A percentile compares a stretch with the other conserved stretches of the same genome.
Conservation (phyloP, 257 asterid genomes). For the Solanum stenotomum region DNA sequence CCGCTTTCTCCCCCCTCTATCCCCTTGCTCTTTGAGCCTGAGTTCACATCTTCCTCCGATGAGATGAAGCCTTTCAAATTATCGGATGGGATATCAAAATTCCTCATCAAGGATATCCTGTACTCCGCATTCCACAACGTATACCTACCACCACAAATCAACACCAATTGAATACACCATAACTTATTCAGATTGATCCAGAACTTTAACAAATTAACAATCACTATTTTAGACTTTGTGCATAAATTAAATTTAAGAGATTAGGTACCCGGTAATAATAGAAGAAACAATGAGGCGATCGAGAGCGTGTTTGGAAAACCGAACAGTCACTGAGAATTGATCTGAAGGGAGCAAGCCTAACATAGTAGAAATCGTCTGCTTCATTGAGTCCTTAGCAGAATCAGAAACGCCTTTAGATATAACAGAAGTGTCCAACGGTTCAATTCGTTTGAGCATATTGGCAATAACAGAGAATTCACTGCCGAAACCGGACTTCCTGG, state of each 20-base stretch:
- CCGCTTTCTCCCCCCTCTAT: conserved; percentile 21
- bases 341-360: conserved; percentile 96
- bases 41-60: conserved; percentile 14
- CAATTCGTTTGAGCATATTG: conserved; percentile 75
- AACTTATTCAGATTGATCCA: background rate
- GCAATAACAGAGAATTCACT: conserved; percentile 87
- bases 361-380: conserved; percentile 96
- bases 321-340: conserved; percentile 69
- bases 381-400: conserved; percentile 94
- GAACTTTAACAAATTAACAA: background rate
- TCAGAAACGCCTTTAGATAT: conserved; percentile 80
- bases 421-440: conserved; percentile 82
- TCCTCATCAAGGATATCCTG: conserved; percentile 80
- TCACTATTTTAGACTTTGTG: background rate
- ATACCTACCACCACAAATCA: conserved; percentile 35
- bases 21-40: conserved; percentile 37
- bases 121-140: conserved; percentile 99
- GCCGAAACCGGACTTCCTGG: conserved; percentile 62
- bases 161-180: background rate
- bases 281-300: conserved; percentile 80
- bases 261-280: conserved; percentile 74
- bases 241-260: background rate
- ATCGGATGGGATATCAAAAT: conserved; percentile 47
- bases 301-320: conserved; percentile 62
- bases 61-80: conserved; percentile 5